A percentile compares a stretch with the other conserved stretches of the same genome.
These are phyloP conservation scores for Boletellus emodensis DNA, from an alignment of 768 basidiomycete genomes.

Conservation along the genomic window DNA sequence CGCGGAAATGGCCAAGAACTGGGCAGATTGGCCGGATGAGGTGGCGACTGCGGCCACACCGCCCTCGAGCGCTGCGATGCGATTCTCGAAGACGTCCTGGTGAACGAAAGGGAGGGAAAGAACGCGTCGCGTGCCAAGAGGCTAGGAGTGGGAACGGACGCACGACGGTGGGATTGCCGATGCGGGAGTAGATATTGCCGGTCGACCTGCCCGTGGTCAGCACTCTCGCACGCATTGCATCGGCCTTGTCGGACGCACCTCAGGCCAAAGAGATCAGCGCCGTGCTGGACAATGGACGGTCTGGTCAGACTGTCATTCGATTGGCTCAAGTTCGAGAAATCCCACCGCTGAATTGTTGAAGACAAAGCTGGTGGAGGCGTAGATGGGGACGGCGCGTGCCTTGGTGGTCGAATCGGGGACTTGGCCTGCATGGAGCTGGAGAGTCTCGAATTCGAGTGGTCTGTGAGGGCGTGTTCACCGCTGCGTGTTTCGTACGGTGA, in stretches of 20 bases:
- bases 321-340: no score
- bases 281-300: conserved; percentile 36
- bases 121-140: background rate
- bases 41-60: conserved; percentile 56
- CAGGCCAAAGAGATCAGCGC: conserved; percentile 50
- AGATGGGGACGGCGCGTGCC: conserved; percentile 63
- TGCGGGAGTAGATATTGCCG: conserved; percentile 53
- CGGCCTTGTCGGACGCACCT: conserved; percentile 21
- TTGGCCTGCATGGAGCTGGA: conserved; percentile 62
- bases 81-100: conserved; percentile 62
- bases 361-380: conserved; percentile 51
- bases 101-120: background rate
- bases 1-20: conserved; percentile 54
- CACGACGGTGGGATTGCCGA: conserved; percentile 55
- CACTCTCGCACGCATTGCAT: background rate
- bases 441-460: conserved; percentile 54
- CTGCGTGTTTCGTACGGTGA: no score
- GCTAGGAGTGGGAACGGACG: conserved; percentile 14
- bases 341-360: conserved; percentile 52
- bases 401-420: conserved; percentile 48
- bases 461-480: conserved; percentile 7
- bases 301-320: no score
- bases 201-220: conserved; percentile 26
- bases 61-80: conserved; percentile 62
- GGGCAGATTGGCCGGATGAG: conserved; percentile 59